Conservation (phyloP, 2,329 filamentous ascomycete genomes). For the Ceratocystis huliohia region DNA sequence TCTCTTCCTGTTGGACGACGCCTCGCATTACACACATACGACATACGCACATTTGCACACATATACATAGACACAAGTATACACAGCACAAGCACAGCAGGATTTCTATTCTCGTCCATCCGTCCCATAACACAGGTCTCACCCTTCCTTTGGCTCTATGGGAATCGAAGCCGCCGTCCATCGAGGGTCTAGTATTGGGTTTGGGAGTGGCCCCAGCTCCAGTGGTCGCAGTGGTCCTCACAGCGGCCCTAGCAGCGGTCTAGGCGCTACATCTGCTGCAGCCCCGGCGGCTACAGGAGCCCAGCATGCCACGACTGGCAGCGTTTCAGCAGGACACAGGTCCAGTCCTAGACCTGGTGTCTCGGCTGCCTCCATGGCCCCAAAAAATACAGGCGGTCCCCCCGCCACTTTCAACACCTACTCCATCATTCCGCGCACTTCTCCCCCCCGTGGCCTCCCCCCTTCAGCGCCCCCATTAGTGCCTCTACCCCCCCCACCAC, state of each 20-base stretch:
- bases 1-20: not conserved
- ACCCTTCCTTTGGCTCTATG: not conserved
- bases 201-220: slow-evolving; percentile 1
- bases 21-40: not conserved
- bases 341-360: not conserved
- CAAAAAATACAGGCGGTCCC: not conserved
- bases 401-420: not conserved
- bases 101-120: not conserved
- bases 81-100: not conserved
- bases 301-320: not conserved
- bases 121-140: not conserved
- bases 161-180: not conserved
- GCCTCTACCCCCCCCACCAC: not conserved
- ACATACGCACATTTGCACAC: not conserved
- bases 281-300: not conserved
- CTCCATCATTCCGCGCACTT: not conserved
- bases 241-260: not conserved
- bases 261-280: not conserved
- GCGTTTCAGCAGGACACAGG: not conserved
- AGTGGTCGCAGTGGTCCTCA: not conserved
- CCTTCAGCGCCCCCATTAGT: not conserved
- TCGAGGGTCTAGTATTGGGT: not conserved
- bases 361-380: not conserved
- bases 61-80: not conserved
- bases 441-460: not conserved